Conservation (phyloP, 495 filamentous ascomycete species). For the Bryoglossum gracile region DNA sequence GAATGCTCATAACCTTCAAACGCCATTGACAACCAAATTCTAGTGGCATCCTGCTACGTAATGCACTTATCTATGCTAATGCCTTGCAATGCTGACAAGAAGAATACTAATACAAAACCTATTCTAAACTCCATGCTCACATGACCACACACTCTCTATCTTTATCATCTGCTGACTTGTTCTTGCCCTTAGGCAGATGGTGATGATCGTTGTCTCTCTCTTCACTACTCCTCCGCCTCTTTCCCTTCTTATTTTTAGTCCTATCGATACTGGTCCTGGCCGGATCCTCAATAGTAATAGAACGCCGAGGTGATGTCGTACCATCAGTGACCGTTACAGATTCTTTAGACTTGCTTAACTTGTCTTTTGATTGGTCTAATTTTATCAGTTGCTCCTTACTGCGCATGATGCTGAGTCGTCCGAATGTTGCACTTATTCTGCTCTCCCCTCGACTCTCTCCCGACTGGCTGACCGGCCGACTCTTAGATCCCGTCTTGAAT, state of each 20-base stretch:
- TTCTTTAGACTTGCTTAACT: conserved; percentile 18
- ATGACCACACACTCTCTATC: conserved; percentile 68
- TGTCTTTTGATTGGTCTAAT: conserved; percentile 30
- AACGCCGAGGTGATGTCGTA: conserved; percentile 30
- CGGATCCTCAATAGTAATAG: conserved; percentile 42
- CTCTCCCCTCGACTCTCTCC: conserved; percentile 65
- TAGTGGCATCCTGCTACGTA: too few relatives aligned
- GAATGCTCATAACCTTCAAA: too few relatives aligned
- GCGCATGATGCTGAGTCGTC: conserved; percentile 47
- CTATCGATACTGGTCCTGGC: conserved; percentile 30
- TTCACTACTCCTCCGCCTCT: conserved; percentile 24
- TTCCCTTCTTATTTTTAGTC: conserved; percentile 40
- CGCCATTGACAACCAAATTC: too few relatives aligned
- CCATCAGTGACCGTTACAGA: too few relatives aligned
- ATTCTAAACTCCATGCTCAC: conserved; percentile 28
- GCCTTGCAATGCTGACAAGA: too few relatives aligned
- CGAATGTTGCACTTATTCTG: conserved; percentile 58
- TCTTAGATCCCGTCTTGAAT: conserved; percentile 47
- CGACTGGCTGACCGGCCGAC: conserved; percentile 58
- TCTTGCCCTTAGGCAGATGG: conserved; percentile 30
- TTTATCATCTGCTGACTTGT: conserved; percentile 37
- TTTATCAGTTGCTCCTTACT: conserved; percentile 42
- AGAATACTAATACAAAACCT: conserved; percentile 8
- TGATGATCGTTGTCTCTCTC: conserved; percentile 23
- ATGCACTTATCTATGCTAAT: too few relatives aligned